Evolutionary conservation across 2,329 filamentous ascomycete genomes (phyloP).

Genomic region (Xylariaceae sp.): DNA sequence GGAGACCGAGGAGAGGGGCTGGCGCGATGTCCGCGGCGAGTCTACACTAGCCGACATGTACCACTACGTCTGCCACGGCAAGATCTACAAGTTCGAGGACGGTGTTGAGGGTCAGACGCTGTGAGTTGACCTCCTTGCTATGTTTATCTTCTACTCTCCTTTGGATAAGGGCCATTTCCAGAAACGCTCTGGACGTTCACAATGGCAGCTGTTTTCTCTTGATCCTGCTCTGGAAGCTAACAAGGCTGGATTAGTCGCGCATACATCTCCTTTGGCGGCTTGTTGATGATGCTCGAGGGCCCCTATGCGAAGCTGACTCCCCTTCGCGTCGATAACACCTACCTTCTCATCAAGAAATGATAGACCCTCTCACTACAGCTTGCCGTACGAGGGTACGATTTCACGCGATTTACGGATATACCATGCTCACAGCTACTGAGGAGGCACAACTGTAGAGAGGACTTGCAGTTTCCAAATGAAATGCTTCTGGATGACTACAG

Average conservation of each 20-base stretch:
- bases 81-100: slow-evolving; percentile 85
- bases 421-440: slow-evolving; percentile 10
- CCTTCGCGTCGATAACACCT: slow-evolving; percentile 86
- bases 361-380: slow-evolving; percentile 1
- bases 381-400: not conserved
- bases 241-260: slow-evolving; percentile 60
- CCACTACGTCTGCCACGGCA: slow-evolving; percentile 84
- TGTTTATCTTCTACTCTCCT: not conserved
- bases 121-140: slow-evolving; percentile 50
- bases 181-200: no score
- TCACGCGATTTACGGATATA: slow-evolving; percentile 11
- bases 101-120: slow-evolving; percentile 73
- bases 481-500: slow-evolving; percentile 3
- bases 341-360: slow-evolving; percentile 88
- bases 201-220: no score
- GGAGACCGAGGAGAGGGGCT: slow-evolving; percentile 49
- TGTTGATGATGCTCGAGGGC: slow-evolving; percentile 85
- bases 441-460: slow-evolving; percentile 6
- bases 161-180: no score
- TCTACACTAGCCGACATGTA: slow-evolving; percentile 69
- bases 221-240: slow-evolving; percentile 1
- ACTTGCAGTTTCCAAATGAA: slow-evolving; percentile 10
- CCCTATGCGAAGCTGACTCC: slow-evolving; percentile 94
- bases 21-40: slow-evolving; percentile 67
- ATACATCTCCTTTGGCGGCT: slow-evolving; percentile 87